Evolutionary conservation across 495 filamentous ascomycete species (phyloP).

Genomic region (Trichoderma gamsii): DNA sequence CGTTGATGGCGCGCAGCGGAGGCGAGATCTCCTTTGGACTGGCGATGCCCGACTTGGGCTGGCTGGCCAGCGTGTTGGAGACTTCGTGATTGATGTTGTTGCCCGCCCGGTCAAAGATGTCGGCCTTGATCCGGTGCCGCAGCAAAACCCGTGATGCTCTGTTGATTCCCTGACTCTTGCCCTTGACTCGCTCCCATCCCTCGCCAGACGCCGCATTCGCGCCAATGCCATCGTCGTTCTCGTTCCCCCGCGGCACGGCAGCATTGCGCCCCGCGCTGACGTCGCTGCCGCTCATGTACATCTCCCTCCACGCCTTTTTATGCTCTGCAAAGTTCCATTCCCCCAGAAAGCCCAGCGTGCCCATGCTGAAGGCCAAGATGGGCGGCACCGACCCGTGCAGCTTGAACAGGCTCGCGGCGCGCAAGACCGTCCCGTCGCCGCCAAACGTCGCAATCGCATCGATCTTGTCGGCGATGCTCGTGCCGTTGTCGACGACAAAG

Average conservation of each 20-base stretch:
- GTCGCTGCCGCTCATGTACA: constrained; percentile 82
- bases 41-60: constrained; percentile 9
- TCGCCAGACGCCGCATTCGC: constrained; percentile 17
- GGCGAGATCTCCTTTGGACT: constrained; percentile 22
- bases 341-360: constrained; percentile 86
- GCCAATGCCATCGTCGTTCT: constrained; percentile 17
- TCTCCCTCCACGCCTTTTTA: constrained; percentile 83
- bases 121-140: constrained; percentile 78
- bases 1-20: constrained; percentile 82
- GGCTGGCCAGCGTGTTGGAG: constrained; percentile 12
- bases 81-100: constrained; percentile 42
- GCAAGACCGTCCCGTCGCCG: constrained; percentile 92
- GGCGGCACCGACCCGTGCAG: constrained; percentile 77
- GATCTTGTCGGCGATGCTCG: constrained; percentile 53
- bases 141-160: constrained; percentile 74
- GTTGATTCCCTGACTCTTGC: constrained; percentile 71
- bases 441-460: constrained; percentile 86
- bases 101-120: constrained; percentile 63
- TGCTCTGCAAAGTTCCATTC: constrained; percentile 94
- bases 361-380: constrained; percentile 94
- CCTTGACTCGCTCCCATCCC: constrained; percentile 64
- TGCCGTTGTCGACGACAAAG: constrained; percentile 48
- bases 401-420: constrained; percentile 84
- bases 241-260: constrained; percentile 27
- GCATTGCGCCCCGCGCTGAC: constrained; percentile 41